Percentiles rank a stretch among this genome's conserved stretches.
phyloP scores from a whole-genome alignment of 2,329 filamentous ascomycete species.

The Arthrocladium fulminans region DNA sequence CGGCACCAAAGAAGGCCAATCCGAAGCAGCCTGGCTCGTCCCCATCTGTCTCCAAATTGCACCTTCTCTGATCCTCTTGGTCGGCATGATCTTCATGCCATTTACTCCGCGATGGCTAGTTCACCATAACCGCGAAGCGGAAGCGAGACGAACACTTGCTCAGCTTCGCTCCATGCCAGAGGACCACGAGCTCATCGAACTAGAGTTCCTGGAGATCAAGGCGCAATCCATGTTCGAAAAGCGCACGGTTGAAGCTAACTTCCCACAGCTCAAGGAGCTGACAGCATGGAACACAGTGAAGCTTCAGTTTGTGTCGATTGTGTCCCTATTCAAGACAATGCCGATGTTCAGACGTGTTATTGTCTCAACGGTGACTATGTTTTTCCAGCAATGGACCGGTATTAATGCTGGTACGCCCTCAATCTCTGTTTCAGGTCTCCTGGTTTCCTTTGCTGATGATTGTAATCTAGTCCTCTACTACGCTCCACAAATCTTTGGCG shows the following conservation, averaged over 20 bases:
- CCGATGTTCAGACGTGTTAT: slow-evolving; percentile 38
- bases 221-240: slow-evolving; percentile 73
- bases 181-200: slow-evolving; percentile 60
- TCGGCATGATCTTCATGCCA: slow-evolving; percentile 68
- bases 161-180: slow-evolving; percentile 44
- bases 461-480: slow-evolving; percentile 38
- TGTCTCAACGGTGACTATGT: slow-evolving; percentile 33
- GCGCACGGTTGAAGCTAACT: slow-evolving; percentile 56
- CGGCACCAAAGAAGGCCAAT: slow-evolving; percentile 45
- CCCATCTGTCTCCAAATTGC: slow-evolving; percentile 63
- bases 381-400: slow-evolving; percentile 43
- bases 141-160: slow-evolving; percentile 30
- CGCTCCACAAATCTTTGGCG: slow-evolving; percentile 16
- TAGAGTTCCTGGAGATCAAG: slow-evolving; percentile 74
- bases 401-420: slow-evolving; percentile 28
- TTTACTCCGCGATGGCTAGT: slow-evolving; percentile 67
- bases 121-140: slow-evolving; percentile 36
- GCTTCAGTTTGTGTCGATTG: slow-evolving; percentile 47
- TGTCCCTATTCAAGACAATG: slow-evolving; percentile 30
- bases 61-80: slow-evolving; percentile 56
- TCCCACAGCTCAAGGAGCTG: slow-evolving; percentile 54
- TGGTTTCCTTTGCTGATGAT: slow-evolving; percentile 19
- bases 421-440: slow-evolving; percentile 16
- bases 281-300: slow-evolving; percentile 57
- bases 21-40: slow-evolving; percentile 62